Conservation (phyloP, 2,329 filamentous ascomycete genomes). For the Claviceps humidiphila region DNA sequence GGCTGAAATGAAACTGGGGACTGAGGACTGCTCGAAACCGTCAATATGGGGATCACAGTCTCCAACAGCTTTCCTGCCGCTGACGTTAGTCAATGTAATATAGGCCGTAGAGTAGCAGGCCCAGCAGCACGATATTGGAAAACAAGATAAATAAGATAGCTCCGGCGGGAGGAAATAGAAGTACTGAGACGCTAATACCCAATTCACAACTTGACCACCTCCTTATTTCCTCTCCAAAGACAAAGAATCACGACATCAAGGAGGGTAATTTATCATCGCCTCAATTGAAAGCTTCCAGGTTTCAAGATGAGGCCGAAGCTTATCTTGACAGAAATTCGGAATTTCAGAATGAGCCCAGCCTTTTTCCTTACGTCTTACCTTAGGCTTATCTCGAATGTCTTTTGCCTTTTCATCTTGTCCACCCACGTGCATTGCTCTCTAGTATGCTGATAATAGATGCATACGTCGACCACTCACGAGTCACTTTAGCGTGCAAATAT, state of each 20-base stretch:
- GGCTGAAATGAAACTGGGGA: too few species aligned
- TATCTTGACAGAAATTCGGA: not conserved
- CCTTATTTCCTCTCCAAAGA: too few species aligned
- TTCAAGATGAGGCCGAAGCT: not conserved
- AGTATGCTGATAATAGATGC: not conserved
- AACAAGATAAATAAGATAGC: not conserved
- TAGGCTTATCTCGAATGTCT: too few species aligned
- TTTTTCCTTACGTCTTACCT: too few species aligned
- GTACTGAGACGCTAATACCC: too few species aligned
- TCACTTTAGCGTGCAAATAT: not conserved
- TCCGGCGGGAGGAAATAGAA: too few species aligned
- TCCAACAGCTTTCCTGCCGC: not conserved
- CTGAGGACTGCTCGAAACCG: too few species aligned
- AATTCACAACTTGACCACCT: too few species aligned
- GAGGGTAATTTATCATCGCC: not conserved
- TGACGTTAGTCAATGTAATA: not conserved
- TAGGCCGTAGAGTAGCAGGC: not conserved
- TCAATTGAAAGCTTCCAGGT: not conserved
- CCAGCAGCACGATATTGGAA: not conserved
- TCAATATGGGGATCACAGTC: not conserved
- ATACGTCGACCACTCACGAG: not conserved
- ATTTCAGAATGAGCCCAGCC: not conserved
- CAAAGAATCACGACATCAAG: not conserved
- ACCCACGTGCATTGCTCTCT: not conserved
- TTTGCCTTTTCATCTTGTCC: not conserved